Percentiles rank a stretch among this genome's conserved stretches.
Conservation (phyloP, 768 basidiomycete species). For the Phylloporus rhodoxanthus region DNA sequence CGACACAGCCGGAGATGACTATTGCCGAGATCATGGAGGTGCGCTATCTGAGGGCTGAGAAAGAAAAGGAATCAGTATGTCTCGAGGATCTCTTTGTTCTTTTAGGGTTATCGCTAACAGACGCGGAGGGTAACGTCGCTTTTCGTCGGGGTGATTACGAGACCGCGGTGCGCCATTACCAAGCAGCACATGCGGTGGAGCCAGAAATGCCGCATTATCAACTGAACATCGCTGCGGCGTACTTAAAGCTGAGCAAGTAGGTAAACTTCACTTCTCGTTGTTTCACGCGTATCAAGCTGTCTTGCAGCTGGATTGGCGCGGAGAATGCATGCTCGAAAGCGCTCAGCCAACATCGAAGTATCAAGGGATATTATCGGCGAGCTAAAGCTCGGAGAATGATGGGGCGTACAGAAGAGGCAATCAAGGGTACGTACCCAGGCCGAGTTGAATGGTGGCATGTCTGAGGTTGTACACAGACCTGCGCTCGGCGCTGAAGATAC, state of each 20-base stretch:
- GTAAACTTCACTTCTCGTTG: constrained; percentile 21
- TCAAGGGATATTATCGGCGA: constrained; percentile 66
- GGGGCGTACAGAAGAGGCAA: constrained; percentile 49
- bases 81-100: background rate
- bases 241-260: constrained; percentile 65
- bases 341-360: constrained; percentile 56
- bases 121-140: constrained; percentile 55
- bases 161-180: constrained; percentile 52
- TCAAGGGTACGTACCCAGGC: constrained; percentile 40
- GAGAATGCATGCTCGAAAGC: constrained; percentile 66
- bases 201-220: constrained; percentile 72
- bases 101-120: constrained; percentile 2
- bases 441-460: no score
- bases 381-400: constrained; percentile 63
- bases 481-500: constrained; percentile 52
- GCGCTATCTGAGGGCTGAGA: constrained; percentile 63
- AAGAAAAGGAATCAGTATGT: constrained; percentile 62
- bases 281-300: constrained; percentile 13
- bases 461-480: constrained; percentile 40
- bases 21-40: constrained; percentile 72
- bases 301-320: constrained; percentile 60
- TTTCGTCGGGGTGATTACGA: constrained; percentile 60
- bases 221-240: constrained; percentile 69
- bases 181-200: constrained; percentile 56
- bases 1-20: constrained; percentile 43